phyloP scores from a whole-genome alignment of 2,329 filamentous ascomycete genomes.

The Ustulina deusta region DNA sequence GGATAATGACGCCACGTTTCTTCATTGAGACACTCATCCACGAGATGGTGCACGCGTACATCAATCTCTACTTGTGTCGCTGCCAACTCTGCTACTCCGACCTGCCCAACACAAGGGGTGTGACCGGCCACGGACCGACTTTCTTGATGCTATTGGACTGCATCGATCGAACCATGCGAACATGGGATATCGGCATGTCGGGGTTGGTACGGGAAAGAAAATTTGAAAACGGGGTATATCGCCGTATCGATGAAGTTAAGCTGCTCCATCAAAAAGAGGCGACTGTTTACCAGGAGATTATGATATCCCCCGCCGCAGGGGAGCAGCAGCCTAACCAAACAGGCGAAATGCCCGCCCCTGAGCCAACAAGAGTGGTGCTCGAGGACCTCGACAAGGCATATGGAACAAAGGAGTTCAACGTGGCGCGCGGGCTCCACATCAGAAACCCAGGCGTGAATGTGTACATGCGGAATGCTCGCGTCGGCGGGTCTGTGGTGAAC shows the following conservation, averaged over 20 bases:
- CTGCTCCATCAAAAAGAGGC: too few relatives aligned
- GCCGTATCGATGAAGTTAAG: too few relatives aligned
- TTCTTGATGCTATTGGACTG: constrained; percentile 25
- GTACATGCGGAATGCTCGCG: background rate
- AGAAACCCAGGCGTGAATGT: background rate
- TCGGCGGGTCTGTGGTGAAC: too few relatives aligned
- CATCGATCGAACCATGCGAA: constrained; percentile 10
- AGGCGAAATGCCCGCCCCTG: too few relatives aligned
- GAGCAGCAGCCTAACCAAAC: too few relatives aligned
- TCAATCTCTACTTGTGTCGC: background rate
- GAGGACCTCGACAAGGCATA: too few relatives aligned
- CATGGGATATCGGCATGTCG: constrained; percentile 14
- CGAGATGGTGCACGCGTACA: constrained; percentile 35
- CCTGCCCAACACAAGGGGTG: background rate
- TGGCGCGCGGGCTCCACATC: background rate
- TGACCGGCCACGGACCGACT: background rate
- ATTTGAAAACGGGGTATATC: too few relatives aligned
- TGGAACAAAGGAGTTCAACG: too few relatives aligned
- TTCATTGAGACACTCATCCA: constrained; percentile 21
- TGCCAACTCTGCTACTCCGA: background rate
- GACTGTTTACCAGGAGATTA: too few relatives aligned
- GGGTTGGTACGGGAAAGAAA: too few relatives aligned
- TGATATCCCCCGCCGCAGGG: too few relatives aligned
- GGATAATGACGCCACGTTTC: background rate
- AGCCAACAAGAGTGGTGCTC: too few relatives aligned